phyloP scores from a whole-genome alignment of 2,329 filamentous ascomycete species.

The Diaporthe amygdali region DNA sequence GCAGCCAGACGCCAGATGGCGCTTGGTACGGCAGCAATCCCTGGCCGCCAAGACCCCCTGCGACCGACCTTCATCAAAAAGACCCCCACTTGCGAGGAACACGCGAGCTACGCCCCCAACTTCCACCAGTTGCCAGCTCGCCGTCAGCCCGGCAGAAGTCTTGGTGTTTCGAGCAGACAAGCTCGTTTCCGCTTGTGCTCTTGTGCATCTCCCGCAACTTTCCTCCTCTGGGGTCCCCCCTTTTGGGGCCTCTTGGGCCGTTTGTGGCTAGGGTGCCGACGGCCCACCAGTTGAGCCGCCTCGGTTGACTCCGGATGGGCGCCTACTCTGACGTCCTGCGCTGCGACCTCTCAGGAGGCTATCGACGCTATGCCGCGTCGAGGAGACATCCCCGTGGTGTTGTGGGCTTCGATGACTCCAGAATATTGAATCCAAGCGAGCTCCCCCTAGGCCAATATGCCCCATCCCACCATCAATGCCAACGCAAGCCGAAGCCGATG shows the following conservation, averaged over 20 bases:
- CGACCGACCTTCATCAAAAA: conserved; percentile 16
- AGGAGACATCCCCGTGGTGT: not conserved
- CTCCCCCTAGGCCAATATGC: not conserved
- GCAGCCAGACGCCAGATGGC: not conserved
- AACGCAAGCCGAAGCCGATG: not conserved
- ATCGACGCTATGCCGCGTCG: not conserved
- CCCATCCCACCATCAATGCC: not conserved
- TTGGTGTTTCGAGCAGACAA: conserved; percentile 20
- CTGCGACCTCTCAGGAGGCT: not conserved
- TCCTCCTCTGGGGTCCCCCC: not conserved
- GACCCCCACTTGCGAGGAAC: not conserved
- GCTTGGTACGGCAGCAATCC: not conserved
- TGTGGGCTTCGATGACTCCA: conserved; percentile 1
- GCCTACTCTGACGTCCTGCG: conserved; percentile 9
- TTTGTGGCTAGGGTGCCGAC: not conserved
- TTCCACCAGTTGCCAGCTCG: conserved; percentile 11
- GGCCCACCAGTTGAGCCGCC: not conserved
- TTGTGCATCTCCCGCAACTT: conserved; percentile 1
- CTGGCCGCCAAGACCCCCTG: conserved; percentile 17
- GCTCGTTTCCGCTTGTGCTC: not conserved
- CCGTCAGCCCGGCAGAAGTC: not conserved
- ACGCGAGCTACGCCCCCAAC: conserved; percentile 1
- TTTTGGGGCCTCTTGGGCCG: not conserved
- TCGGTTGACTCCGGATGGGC: conserved; percentile 11
- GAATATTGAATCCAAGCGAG: not conserved